Conservation (phyloP, 768 basidiomycete genomes). For the Candolleomyces aberdarensis region DNA sequence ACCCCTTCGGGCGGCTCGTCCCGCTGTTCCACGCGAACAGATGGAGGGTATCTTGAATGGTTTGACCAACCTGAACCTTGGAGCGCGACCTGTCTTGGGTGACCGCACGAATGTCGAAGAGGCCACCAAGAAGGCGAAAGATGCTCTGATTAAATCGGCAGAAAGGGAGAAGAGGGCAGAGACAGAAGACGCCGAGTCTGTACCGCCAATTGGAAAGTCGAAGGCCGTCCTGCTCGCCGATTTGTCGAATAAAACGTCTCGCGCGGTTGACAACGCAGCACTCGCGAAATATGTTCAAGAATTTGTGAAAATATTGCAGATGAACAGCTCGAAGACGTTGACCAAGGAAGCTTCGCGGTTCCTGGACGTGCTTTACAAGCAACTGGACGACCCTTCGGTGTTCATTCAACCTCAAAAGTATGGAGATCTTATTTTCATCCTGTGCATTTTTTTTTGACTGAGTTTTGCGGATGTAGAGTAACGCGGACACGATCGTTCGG, state of each 20-base stretch:
- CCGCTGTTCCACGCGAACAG: constrained; percentile 35
- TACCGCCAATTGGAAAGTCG: constrained; percentile 17
- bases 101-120: constrained; percentile 48
- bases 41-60: constrained; percentile 57
- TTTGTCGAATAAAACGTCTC: constrained; percentile 39
- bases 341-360: constrained; percentile 72
- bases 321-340: constrained; percentile 60
- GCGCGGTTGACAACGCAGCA: constrained; percentile 51
- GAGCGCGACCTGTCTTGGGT: constrained; percentile 46
- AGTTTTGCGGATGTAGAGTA: constrained; percentile 18
- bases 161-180: not conserved
- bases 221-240: constrained; percentile 55
- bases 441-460: not conserved
- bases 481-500: constrained; percentile 39
- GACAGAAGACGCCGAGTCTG: not conserved
- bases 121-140: constrained; percentile 28
- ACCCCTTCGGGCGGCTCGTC: constrained; percentile 33
- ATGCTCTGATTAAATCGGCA: constrained; percentile 21
- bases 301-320: constrained; percentile 61
- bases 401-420: constrained; percentile 54
- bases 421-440: constrained; percentile 15
- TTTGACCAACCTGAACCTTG: constrained; percentile 57
- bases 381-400: constrained; percentile 65
- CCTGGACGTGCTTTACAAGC: constrained; percentile 67
- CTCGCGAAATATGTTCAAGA: constrained; percentile 55